Evolutionary conservation across 352 stramenopile species (phyloP).

Genomic region (Phytophthora aleatoria): DNA sequence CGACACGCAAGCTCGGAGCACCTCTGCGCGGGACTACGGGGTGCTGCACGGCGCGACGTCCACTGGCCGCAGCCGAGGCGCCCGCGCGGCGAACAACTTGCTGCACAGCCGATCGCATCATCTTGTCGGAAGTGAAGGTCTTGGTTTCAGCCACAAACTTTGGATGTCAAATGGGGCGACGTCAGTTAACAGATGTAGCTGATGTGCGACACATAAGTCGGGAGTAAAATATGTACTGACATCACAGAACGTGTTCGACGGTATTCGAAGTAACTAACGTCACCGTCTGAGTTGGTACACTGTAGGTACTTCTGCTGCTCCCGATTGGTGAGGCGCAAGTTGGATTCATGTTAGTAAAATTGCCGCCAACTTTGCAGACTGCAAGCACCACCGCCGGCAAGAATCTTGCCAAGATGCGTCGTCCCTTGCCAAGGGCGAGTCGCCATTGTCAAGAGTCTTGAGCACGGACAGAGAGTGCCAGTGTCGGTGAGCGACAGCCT

Average conservation of each 20-base stretch:
- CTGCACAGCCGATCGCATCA: slow-evolving; percentile 59
- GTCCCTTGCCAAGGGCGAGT: neutral
- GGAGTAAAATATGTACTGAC: slow-evolving; percentile 1
- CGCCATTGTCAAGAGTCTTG: neutral
- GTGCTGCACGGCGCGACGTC: slow-evolving; percentile 25
- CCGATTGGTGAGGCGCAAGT: slow-evolving; percentile 3
- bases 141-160: slow-evolving; percentile 35
- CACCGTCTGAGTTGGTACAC: neutral
- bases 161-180: slow-evolving; percentile 14
- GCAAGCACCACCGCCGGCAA: slow-evolving; percentile 15
- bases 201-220: slow-evolving; percentile 17
- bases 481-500: slow-evolving; percentile 18
- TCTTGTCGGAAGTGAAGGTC: slow-evolving; percentile 19
- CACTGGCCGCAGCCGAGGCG: slow-evolving; percentile 14
- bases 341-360: neutral
- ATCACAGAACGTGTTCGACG: slow-evolving; percentile 1
- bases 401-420: neutral
- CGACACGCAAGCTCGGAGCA: slow-evolving; percentile 12
- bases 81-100: slow-evolving; percentile 43
- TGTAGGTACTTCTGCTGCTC: too few species aligned
- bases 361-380: neutral
- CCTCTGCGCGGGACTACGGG: slow-evolving; percentile 6
- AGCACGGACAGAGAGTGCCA: slow-evolving; percentile 3
- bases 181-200: neutral
- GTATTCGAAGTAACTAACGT: slow-evolving; percentile 1